phyloP scores from a whole-genome alignment of 1,139 yeast species.

The Scheffersomyces lignicola region DNA sequence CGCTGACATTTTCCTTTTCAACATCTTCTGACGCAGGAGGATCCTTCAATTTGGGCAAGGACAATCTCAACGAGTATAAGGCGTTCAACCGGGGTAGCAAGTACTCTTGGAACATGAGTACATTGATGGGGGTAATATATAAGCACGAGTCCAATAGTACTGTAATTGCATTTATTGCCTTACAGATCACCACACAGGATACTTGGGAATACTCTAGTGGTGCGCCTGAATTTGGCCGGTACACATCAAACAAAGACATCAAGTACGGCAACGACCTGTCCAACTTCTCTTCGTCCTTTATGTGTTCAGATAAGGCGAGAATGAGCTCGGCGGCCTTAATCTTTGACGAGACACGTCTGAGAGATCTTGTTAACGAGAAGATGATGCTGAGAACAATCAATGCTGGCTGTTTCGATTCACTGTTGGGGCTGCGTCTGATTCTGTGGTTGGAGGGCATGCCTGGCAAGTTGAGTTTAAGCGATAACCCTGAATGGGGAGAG shows the following conservation, averaged over 20 bases:
- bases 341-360: conserved; percentile 62
- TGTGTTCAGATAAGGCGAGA: conserved; percentile 70
- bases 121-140: conserved; percentile 74
- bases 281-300: conserved; percentile 79
- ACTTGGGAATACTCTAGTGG: conserved; percentile 4
- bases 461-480: conserved; percentile 54
- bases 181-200: conserved; percentile 53
- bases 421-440: conserved; percentile 35
- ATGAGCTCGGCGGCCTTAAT: conserved; percentile 75
- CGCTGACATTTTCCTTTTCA: too few species aligned
- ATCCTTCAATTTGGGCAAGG: background rate
- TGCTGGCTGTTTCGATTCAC: conserved; percentile 42
- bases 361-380: conserved; percentile 64
- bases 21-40: background rate
- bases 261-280: conserved; percentile 85
- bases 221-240: conserved; percentile 9
- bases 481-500: conserved; percentile 12
- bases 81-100: conserved; percentile 52
- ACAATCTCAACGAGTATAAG: conserved; percentile 1
- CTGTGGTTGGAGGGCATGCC: conserved; percentile 43
- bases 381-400: conserved; percentile 64
- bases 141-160: conserved; percentile 66
- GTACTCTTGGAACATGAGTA: conserved; percentile 75
- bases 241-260: conserved; percentile 46
- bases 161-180: conserved; percentile 56